Base-by-base conservation (phyloP, 345 rosid genomes). In the Pugionium dolabratum region DNA sequence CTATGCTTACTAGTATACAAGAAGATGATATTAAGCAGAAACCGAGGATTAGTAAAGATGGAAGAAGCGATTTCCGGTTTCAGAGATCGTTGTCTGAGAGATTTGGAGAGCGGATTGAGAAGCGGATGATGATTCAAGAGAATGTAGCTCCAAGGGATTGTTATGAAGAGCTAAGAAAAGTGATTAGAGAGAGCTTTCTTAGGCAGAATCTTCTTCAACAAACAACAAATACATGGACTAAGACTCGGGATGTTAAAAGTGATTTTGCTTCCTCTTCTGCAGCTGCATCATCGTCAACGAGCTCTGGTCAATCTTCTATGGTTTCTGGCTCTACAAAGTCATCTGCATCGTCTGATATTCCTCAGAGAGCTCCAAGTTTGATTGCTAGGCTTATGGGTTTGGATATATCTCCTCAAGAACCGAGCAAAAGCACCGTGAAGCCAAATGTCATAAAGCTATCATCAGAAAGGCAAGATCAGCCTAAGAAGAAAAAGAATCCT, bases 311-410 rank as follows among this genome's bases (percentile, higher is more conserved):
- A 25, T 80, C 85, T 43, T 85, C 90, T 7, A 36, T 69, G 4
- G 49, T 76, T 66, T 59, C 62, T 64, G 76, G 79, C 68, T 81
- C 83, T 28, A 58, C 62, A 9, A 79, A 72, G 26, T 82, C 84
- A 3, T 67, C 76, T 44, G 49, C 37, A 9, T 76, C 82, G 1
- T 76, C 76, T 49, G 71, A 73, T 74, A 46, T 66, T 58, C 59
- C 60, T 10, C 51, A 67, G 45, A 74, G 62, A 73, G 69, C 81
- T 30, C 81, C 79, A 2, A 84, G 78, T 70, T 75, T 94, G 83
- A 82, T 94, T 32, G 97, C 97, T 69, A 88, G 80, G 86, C 86
- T 94, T 43, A 90, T 94, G 99, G 99, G 99, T 44, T 69, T 90
- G 52, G 97, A 90, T 70, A 88, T 74, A 39, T 63, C 82, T 9